Evolutionary conservation across 805 yeast species (phyloP), one percentile per base, ranked within the genome.

Genomic region (Suhomyces sp.): DNA sequence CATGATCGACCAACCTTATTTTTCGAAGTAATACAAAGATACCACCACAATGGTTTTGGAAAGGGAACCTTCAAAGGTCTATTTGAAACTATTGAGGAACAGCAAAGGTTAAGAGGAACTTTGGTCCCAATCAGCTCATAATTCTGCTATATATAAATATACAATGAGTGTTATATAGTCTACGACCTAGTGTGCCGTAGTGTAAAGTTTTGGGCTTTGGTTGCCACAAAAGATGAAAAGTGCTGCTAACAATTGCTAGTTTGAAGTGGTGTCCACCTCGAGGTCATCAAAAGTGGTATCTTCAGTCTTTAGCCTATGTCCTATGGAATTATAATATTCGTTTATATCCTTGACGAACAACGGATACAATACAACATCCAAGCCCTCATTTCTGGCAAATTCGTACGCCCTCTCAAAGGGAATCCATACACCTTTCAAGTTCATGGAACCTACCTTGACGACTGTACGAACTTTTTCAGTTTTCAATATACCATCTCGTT

Each of bases 11-110:
- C 97, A 25, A 88, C 96, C 0, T 75, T 89, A 44, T 89, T 89
- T 63, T 72, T 89, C 57, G 96, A 89, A 65, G 78, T 89, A 21
- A 89, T 89, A 55, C 94, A 89, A 68, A 78, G 96, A 54, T 75
- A 78, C 59, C 86, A 87, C 60, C 92, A 87, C 64, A 79, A 85
- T 54, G 97, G 97, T 0, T 89, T 89, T 68, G 97, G 96, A 1
- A 90, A 90, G 47, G 96, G 96, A 1, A 89, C 91, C 54, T 89
- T 89, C 72, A 86, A 83, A 64, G 87, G 94, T 0, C 71, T 90
- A 37, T 89, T 87, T 62, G 92, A 89, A 62, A 81, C 87, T 6
- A 83, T 89, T 52, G 97, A 89, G 65, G 76, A 77, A n/a, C 92
- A 88, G 57, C 96, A 89, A 64, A 75, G 65, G 51, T 61, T 68